Evolutionary conservation across 2,329 filamentous ascomycete genomes (phyloP), one percentile per base, ranked within the genome.

Genomic region (Aureobasidium sp.): DNA sequence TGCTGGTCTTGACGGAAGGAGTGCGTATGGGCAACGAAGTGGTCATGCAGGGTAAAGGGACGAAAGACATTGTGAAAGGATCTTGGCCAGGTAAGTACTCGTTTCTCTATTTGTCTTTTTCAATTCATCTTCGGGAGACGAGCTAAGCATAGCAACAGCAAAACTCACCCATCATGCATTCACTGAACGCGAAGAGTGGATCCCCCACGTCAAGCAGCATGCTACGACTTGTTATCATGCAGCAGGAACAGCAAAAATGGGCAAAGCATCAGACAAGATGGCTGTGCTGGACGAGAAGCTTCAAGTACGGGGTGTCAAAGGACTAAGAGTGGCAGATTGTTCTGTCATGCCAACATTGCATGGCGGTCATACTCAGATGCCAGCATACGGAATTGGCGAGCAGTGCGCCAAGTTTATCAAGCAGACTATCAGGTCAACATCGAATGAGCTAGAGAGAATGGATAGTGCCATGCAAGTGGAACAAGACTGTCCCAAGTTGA

Each of bases 1-100:
- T 86, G 44, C 73, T 86, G 21, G 82, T 86, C 6, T 68, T 86
- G 59, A 80, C 76, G 2, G 84, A 86, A 67, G 84, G 79, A 0
- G 85, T 82, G 49, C 76, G 76, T 2, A 81, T 81, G 50, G 83
- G 77, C 0, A 86, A 86, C 65, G 83, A 87, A 69, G 81, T 86
- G 63, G 77, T 85, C 30, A 81, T 79, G 69, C 73, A 81, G 16
- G 84, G 83, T 0, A 74, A 74, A 1, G 83, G 81, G 0, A 87
- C 84, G 1, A 83, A 78, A 69, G 78, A 81, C 59, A 74, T 86
- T 6, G 77, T 86, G 13, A 83, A 83, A 66, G 84, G 84, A 0
- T 79, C 81, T 11, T 87, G 84, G 83, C 84, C 84, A 53, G 50
- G 50, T 25, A 39, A 39, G 50, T 27, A 13, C 7, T 5, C 2